phyloP scores from a whole-genome alignment of 768 basidiomycete species.

The Tricholoma furcatifolium region DNA sequence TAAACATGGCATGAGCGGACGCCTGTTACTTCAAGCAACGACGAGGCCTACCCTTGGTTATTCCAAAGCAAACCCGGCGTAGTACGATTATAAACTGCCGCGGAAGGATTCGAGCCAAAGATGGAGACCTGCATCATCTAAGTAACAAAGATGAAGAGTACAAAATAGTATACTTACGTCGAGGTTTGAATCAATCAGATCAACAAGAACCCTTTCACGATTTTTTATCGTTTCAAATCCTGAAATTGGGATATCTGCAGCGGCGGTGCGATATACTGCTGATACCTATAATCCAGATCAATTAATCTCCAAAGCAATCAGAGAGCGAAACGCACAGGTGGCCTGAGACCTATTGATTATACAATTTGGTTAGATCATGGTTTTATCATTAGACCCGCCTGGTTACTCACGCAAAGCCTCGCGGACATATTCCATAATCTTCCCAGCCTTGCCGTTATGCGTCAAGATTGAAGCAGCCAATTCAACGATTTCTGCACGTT shows the following conservation, averaged over 20 bases:
- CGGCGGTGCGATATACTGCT: conserved; percentile 40
- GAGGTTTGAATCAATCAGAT: conserved; percentile 35
- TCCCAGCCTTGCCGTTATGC: conserved; percentile 19
- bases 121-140: conserved; percentile 19
- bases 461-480: conserved; percentile 26
- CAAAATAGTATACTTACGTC: conserved; percentile 27
- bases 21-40: not conserved
- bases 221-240: conserved; percentile 26
- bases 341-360: conserved; percentile 26
- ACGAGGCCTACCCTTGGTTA: conserved; percentile 1
- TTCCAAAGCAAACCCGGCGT: conserved; percentile 8
- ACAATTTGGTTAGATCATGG: not conserved
- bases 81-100: conserved; percentile 21
- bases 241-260: conserved; percentile 22
- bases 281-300: conserved; percentile 28
- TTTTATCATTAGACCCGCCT: not conserved
- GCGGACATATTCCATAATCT: conserved; percentile 42
- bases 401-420: conserved; percentile 44
- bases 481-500: conserved; percentile 38
- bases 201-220: conserved; percentile 32
- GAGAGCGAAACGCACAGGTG: conserved; percentile 25
- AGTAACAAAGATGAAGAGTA: not conserved
- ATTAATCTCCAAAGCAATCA: not conserved
- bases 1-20: conserved; percentile 4
- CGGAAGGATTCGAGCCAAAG: conserved; percentile 21